phyloP scores from a whole-genome alignment of 371 early-diverging fungal genomes.

The Apophysomyces sp. region DNA sequence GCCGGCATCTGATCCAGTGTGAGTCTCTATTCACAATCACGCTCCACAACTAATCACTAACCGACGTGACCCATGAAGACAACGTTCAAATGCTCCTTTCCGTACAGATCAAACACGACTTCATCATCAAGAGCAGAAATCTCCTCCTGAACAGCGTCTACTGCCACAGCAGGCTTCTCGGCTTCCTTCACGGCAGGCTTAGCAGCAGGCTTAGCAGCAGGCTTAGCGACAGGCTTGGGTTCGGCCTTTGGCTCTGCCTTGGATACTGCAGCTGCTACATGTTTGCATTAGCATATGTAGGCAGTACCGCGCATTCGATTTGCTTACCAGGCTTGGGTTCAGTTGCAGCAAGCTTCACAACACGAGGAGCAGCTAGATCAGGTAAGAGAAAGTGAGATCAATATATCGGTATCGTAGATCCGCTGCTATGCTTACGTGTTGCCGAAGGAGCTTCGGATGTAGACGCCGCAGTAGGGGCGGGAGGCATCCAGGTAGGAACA shows the following conservation, averaged over 20 bases:
- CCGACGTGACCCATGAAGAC: conserved; percentile 99
- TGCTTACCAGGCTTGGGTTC: conserved; percentile 23
- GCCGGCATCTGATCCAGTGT: conserved; percentile 86
- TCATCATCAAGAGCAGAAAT: conserved; percentile 51
- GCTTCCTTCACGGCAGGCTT: conserved; percentile 18
- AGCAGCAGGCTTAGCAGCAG: conserved; percentile 16
- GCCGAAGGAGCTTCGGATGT: conserved; percentile 12
- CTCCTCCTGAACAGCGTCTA: conserved; percentile 18
- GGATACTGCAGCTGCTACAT: conserved; percentile 6
- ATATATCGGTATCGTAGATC: not conserved
- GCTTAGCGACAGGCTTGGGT: conserved; percentile 16
- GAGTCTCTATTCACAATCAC: not conserved
- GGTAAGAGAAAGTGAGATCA: not conserved
- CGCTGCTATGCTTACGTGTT: not conserved
- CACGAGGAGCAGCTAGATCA: conserved; percentile 24
- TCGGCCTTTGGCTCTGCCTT: conserved; percentile 9
- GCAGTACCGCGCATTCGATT: no score
- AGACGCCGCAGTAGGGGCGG: conserved; percentile 15
- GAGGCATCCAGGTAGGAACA: conserved; percentile 20
- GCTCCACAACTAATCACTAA: conserved; percentile 14
- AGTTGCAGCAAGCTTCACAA: conserved; percentile 21
- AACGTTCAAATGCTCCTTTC: conserved; percentile 93
- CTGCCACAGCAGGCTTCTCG: conserved; percentile 19
- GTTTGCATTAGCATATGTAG: not conserved
- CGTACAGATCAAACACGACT: conserved; percentile 66